Conservation (phyloP, 495 filamentous ascomycete species). For the Lasiosphaeria miniovina region DNA sequence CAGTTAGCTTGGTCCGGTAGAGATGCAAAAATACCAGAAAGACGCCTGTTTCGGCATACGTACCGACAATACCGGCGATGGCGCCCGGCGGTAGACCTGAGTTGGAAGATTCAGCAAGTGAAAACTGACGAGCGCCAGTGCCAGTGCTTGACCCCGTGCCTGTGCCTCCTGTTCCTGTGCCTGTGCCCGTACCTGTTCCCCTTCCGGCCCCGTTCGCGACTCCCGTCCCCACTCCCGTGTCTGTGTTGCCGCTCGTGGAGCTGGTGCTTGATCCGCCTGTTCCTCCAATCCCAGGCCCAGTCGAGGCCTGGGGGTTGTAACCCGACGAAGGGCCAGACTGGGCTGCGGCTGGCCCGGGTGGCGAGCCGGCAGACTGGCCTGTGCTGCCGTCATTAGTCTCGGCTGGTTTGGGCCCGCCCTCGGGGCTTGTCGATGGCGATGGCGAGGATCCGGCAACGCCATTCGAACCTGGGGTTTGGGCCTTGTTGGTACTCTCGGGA, state of each 20-base stretch:
- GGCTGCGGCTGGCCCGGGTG: neutral
- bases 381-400: neutral
- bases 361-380: neutral
- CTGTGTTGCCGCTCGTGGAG: too few relatives aligned
- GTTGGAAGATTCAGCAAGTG: neutral
- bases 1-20: neutral
- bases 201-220: neutral
- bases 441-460: neutral
- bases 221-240: too few relatives aligned
- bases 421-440: neutral
- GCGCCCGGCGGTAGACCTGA: slow-evolving; percentile 1
- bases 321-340: neutral
- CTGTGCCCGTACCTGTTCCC: neutral
- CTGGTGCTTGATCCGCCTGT: neutral
- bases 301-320: neutral
- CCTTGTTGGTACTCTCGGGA: neutral
- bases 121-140: neutral
- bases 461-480: neutral
- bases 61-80: slow-evolving; percentile 17
- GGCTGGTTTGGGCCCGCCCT: neutral
- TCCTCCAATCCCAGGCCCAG: neutral
- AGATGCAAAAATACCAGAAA: neutral
- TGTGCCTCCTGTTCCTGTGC: neutral
- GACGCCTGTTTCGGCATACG: neutral
- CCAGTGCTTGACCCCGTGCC: neutral